phyloP scores from a whole-genome alignment of 805 yeast species.

The Debaryomyces hansenii region DNA sequence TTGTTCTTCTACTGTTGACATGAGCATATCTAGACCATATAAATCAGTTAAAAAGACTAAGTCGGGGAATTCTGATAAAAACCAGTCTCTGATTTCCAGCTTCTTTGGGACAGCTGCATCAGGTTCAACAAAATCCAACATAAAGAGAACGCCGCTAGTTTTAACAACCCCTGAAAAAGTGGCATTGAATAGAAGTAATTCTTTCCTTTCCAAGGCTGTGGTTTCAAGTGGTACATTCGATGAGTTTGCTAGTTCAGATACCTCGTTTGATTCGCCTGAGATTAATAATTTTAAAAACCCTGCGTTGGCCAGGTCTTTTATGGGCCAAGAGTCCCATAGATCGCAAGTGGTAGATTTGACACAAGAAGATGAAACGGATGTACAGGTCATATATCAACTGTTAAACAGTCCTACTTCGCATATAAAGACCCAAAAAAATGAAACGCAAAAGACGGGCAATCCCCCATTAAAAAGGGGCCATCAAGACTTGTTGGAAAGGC shows the following conservation, averaged over 20 bases:
- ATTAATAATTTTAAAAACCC: constrained; percentile 38
- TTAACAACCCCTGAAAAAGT: constrained; percentile 12
- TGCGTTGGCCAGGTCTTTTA: constrained; percentile 14
- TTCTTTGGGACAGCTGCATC: constrained; percentile 18
- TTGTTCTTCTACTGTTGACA: neutral
- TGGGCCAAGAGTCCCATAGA: neutral
- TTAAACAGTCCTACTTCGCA: constrained; percentile 1
- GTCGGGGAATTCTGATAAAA: neutral
- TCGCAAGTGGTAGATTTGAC: constrained; percentile 9
- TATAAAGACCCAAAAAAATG: neutral
- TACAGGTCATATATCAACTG: constrained; percentile 2
- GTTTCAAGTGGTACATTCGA: constrained; percentile 25
- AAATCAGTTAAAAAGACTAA: constrained; percentile 5
- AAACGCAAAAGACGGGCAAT: neutral
- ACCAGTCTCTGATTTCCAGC: constrained; percentile 27
- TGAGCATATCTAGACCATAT: constrained; percentile 7
- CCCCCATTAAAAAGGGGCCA: constrained; percentile 20
- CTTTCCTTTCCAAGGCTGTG: constrained; percentile 18
- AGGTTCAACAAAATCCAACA: neutral
- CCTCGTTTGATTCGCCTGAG: constrained; percentile 39
- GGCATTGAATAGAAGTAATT: constrained; percentile 16
- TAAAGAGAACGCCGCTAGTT: neutral
- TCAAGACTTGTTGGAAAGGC: constrained; percentile 16
- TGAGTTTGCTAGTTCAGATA: constrained; percentile 30
- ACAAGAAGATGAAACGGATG: constrained; percentile 3